Conservation (phyloP, 805 yeast species). For the Cyberlindnera saturnus region DNA sequence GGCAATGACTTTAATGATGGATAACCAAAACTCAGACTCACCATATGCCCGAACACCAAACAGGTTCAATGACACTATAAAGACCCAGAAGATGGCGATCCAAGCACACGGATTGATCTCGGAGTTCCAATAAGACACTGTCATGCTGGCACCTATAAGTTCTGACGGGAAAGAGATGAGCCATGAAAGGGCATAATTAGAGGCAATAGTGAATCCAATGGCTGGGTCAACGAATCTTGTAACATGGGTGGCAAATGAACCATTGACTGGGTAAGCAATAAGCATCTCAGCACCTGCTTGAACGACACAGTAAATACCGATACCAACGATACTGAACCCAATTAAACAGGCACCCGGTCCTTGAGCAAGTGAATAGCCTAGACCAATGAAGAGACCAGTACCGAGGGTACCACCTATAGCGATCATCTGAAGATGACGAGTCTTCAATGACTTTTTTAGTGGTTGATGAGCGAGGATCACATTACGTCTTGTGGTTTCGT, state of each 20-base stretch:
- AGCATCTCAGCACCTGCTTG: slow-evolving; percentile 55
- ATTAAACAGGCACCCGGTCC: slow-evolving; percentile 67
- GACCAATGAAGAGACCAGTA: slow-evolving; percentile 63
- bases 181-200: slow-evolving; percentile 52
- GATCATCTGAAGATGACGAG: slow-evolving; percentile 59
- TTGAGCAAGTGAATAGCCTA: slow-evolving; percentile 48
- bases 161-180: slow-evolving; percentile 53
- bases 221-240: slow-evolving; percentile 51
- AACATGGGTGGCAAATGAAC: slow-evolving; percentile 46
- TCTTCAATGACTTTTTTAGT: slow-evolving; percentile 33
- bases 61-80: slow-evolving; percentile 42
- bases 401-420: slow-evolving; percentile 72
- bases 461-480: slow-evolving; percentile 32
- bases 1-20: slow-evolving; percentile 40
- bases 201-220: slow-evolving; percentile 47
- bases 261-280: slow-evolving; percentile 46
- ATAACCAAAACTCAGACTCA: slow-evolving; percentile 45
- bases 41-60: slow-evolving; percentile 50
- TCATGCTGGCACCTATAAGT: slow-evolving; percentile 53
- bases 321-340: slow-evolving; percentile 48
- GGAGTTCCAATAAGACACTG: slow-evolving; percentile 50
- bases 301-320: slow-evolving; percentile 54
- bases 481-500: slow-evolving; percentile 19
- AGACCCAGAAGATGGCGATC: slow-evolving; percentile 48
- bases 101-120: slow-evolving; percentile 47